Conservation (phyloP, 2,329 filamentous ascomycete species). For the Trichoderma semiorbis region DNA sequence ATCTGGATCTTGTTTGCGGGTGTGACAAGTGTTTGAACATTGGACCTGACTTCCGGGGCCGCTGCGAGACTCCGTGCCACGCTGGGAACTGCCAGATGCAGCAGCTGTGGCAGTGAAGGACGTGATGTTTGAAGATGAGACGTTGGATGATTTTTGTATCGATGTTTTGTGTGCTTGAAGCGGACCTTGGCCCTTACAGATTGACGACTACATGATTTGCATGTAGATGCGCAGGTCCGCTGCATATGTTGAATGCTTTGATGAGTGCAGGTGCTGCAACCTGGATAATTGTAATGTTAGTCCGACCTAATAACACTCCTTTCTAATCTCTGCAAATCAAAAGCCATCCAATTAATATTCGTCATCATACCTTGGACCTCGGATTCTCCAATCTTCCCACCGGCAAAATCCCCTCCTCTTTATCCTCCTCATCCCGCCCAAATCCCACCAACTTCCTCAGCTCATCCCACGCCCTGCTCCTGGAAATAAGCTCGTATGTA, state of each 20-base stretch:
- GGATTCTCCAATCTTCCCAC: background rate
- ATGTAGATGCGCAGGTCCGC: background rate
- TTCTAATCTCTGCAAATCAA: background rate
- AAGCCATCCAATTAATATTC: background rate
- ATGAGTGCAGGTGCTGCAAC: background rate
- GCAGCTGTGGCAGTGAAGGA: background rate
- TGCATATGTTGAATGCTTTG: background rate
- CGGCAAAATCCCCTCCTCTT: background rate
- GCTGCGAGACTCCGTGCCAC: slow-evolving; percentile 37
- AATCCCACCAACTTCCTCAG: background rate
- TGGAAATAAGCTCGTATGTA: slow-evolving; percentile 15
- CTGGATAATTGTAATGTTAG: background rate
- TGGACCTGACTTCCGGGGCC: slow-evolving; percentile 38
- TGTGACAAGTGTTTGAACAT: slow-evolving; percentile 40
- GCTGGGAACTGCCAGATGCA: slow-evolving; percentile 22
- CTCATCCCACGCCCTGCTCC: background rate
- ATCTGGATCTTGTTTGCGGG: slow-evolving; percentile 38
- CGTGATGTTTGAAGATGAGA: background rate
- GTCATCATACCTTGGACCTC: background rate
- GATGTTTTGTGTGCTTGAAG: background rate
- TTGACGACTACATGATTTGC: background rate
- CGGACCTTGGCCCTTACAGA: background rate
- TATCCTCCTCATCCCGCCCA: background rate
- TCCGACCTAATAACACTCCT: background rate
- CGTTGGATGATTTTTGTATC: background rate